phyloP scores from a whole-genome alignment of 2,329 filamentous ascomycete genomes.

The Exophiala phaeomuriformis region DNA sequence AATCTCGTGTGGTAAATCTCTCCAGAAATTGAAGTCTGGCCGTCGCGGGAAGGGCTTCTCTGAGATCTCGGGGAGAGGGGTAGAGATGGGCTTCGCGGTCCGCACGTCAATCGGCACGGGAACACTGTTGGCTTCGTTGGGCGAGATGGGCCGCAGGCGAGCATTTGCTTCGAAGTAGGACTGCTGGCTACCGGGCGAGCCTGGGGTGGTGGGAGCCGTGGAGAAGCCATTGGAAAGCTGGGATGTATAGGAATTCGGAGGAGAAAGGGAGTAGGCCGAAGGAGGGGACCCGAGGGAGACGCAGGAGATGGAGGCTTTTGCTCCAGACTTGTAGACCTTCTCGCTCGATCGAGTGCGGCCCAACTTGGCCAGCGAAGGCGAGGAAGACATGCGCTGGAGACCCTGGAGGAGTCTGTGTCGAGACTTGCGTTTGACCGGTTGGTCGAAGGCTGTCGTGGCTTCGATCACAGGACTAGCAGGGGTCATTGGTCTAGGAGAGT shows the following conservation, averaged over 20 bases:
- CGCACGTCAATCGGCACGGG: conserved; percentile 59
- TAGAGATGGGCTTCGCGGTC: conserved; percentile 30
- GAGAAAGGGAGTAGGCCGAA: conserved; percentile 48
- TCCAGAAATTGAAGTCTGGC: conserved; percentile 63
- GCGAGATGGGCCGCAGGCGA: conserved; percentile 47
- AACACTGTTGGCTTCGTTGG: conserved; percentile 34
- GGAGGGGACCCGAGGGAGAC: conserved; percentile 52
- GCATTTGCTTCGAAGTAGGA: conserved; percentile 48
- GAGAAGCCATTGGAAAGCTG: conserved; percentile 52
- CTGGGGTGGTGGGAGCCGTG: conserved; percentile 49
- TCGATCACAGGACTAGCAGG: conserved; percentile 33
- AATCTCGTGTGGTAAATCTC: conserved; percentile 72
- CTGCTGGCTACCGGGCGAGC: conserved; percentile 41
- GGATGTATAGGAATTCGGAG: conserved; percentile 43
- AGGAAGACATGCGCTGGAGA: conserved; percentile 75
- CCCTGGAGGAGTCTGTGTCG: conserved; percentile 64
- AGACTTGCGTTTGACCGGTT: conserved; percentile 55
- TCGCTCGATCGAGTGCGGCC: conserved; percentile 59
- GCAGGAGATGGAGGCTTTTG: conserved; percentile 59
- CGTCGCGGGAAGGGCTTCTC: conserved; percentile 33
- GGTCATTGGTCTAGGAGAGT: conserved; percentile 31
- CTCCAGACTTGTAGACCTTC: conserved; percentile 50
- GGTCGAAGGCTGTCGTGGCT: conserved; percentile 30
- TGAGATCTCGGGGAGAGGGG: conserved; percentile 23
- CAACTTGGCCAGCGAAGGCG: conserved; percentile 60